Percentiles rank a stretch among this genome's conserved stretches.
Conservation (phyloP, 148 eudicot species). For the Pouteria glomerata region DNA sequence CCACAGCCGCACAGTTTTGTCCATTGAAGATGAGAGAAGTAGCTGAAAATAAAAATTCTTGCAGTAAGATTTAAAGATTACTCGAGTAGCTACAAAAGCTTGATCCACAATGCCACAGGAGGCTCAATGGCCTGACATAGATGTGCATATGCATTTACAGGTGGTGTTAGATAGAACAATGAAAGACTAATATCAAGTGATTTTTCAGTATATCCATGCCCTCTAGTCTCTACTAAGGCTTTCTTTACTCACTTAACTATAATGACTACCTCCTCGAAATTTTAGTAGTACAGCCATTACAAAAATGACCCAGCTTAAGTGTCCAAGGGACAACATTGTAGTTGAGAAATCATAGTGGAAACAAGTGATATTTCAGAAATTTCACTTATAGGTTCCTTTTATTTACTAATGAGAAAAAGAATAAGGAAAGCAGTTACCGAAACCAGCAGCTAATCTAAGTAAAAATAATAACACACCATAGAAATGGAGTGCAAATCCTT, state of each 20-base stretch:
- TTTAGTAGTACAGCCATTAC: not conserved
- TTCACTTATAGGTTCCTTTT: not conserved
- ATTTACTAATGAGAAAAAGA: not conserved
- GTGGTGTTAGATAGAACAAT: not conserved
- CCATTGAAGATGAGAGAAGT: conserved; percentile 98
- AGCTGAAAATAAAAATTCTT: conserved; percentile 50
- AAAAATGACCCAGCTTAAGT: not conserved
- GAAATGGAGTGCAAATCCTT: not conserved
- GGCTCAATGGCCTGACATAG: not conserved
- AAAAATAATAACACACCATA: not conserved
- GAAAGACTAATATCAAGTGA: conserved; percentile 7
- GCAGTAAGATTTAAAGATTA: conserved; percentile 13
- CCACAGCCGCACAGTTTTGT: conserved; percentile 97
- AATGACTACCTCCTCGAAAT: too few relatives aligned
- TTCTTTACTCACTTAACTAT: too few relatives aligned
- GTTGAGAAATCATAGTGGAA: not conserved
- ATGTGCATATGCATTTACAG: not conserved
- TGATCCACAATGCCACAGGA: not conserved
- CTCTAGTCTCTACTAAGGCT: too few relatives aligned
- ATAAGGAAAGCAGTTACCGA: not conserved
- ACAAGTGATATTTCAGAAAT: not conserved
- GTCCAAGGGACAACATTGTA: not conserved
- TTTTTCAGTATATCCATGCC: too few relatives aligned
- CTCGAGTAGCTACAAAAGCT: not conserved
- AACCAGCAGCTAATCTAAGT: not conserved